Conservation (phyloP, 2,329 filamentous ascomycete species). For the Exophiala lecanii-corni region DNA sequence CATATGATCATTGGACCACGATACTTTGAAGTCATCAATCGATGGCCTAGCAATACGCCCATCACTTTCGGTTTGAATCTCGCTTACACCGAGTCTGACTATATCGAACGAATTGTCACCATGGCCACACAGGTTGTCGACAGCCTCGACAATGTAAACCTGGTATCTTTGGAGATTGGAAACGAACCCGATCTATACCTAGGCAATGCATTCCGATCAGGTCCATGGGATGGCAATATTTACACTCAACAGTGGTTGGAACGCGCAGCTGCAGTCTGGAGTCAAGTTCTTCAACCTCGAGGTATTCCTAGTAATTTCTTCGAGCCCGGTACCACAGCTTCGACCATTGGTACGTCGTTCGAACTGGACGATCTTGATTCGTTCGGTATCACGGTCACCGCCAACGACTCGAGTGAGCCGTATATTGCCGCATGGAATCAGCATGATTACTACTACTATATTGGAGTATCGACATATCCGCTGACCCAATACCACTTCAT, state of each 20-base stretch:
- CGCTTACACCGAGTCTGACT: slow-evolving; percentile 44
- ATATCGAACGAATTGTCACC: slow-evolving; percentile 39
- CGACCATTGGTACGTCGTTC: slow-evolving; percentile 49
- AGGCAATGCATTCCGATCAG: slow-evolving; percentile 43
- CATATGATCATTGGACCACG: slow-evolving; percentile 45
- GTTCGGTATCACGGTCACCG: slow-evolving; percentile 36
- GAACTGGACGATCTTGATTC: slow-evolving; percentile 39
- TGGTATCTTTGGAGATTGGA: slow-evolving; percentile 31
- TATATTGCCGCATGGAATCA: slow-evolving; percentile 47
- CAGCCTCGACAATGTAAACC: slow-evolving; percentile 23
- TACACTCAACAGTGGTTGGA: slow-evolving; percentile 46
- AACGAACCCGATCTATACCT: slow-evolving; percentile 31
- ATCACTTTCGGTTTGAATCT: slow-evolving; percentile 49
- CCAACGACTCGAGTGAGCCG: slow-evolving; percentile 31
- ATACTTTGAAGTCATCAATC: slow-evolving; percentile 45
- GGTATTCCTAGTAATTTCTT: slow-evolving; percentile 42
- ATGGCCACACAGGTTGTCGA: slow-evolving; percentile 33
- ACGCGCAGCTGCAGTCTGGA: slow-evolving; percentile 41
- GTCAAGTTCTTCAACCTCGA: slow-evolving; percentile 42
- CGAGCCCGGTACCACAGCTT: slow-evolving; percentile 47
- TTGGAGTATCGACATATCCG: slow-evolving; percentile 42
- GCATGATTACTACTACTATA: slow-evolving; percentile 52
- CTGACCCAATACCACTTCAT: slow-evolving; percentile 44
- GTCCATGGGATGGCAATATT: slow-evolving; percentile 39
- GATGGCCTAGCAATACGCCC: slow-evolving; percentile 47